Base-by-base conservation (phyloP, 768 basidiomycete genomes). In the Goffeauzyma gilvescens region DNA sequence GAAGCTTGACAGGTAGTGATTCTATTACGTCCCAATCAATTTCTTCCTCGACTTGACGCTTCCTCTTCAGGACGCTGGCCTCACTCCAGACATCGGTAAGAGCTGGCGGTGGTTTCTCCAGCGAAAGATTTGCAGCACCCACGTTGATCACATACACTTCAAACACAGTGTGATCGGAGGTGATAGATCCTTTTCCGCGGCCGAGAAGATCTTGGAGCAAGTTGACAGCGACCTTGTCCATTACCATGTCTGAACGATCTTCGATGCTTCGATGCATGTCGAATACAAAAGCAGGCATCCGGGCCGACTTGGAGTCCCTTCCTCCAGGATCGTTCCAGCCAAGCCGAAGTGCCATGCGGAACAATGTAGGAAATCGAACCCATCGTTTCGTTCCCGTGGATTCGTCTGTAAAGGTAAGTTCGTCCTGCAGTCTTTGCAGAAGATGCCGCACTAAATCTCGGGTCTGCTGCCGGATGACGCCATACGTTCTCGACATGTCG, bases 101-200 rank as follows among this genome's bases (percentile, higher is more conserved):
- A 6, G 46, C 38, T 8, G 46, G 46, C 20, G 46, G 46, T n/a
- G 46, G 46, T 10, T 31, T 20, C 7, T 13, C n/a, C 5, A 9
- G 13, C 2, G 33, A 26, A 7, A 48, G 27, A 15, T 48, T 28
- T 7, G 32, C 24, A 3, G 37, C 46, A 9, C 41, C 26, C 9
- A 48, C 40, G 37, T 43, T 48, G 35, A 48, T 43, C 46, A 48
- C 46, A 31, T 48, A 48, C 13, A 38, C 46, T n/a, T 41, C 46
- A 32, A 37, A 48, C 22, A 20, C 34, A 18, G 21, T n/a, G 21
- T 14, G 22, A 17, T 30, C 38, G 12, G 31, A 20, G 4, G 9
- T 22, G n/a, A 20, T 21, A 14, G 10, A 13, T 9, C 24, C 25
- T 14, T 35, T 34, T 32, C 28, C 40, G 17, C n/a, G 22, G 10